Evolutionary conservation across 2,329 filamentous ascomycete species (phyloP).

Genomic region (Monilinia fructigena): DNA sequence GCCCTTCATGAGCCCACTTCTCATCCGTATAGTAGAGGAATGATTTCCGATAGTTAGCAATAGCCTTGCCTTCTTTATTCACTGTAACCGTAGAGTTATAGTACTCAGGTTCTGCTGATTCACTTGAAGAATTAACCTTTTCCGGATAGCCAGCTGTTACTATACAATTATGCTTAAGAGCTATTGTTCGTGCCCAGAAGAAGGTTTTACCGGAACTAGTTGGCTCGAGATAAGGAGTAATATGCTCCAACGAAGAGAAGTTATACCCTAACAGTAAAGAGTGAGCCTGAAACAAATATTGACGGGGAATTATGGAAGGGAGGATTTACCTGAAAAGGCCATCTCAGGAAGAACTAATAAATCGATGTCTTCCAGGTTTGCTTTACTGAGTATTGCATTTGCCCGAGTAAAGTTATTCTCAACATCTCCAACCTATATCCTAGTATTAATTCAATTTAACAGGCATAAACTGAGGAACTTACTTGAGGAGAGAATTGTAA

Average conservation of each 20-base stretch:
- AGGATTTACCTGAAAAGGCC: constrained; percentile 63
- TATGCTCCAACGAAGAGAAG: constrained; percentile 67
- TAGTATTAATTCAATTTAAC: background rate
- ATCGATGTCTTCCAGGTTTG: constrained; percentile 57
- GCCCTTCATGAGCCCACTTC: constrained; percentile 58
- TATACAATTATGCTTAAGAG: constrained; percentile 63
- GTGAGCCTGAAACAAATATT: background rate
- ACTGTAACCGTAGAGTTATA: constrained; percentile 58
- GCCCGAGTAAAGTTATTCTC: constrained; percentile 69
- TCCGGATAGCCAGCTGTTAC: constrained; percentile 77
- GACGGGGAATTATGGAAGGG: background rate
- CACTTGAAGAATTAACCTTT: constrained; percentile 52
- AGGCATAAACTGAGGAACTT: background rate
- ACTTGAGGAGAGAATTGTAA: constrained; percentile 70
- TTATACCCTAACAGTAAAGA: constrained; percentile 58
- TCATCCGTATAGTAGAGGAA: constrained; percentile 61
- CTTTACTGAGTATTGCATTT: constrained; percentile 58
- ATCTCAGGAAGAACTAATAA: constrained; percentile 74
- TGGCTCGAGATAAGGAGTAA: constrained; percentile 66
- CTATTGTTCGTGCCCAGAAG: constrained; percentile 67
- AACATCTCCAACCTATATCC: constrained; percentile 60
- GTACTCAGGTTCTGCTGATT: constrained; percentile 52
- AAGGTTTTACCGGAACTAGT: constrained; percentile 65
- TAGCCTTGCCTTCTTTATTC: constrained; percentile 57
- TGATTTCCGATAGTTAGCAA: constrained; percentile 60